Conservation (phyloP, 2,329 filamentous ascomycete genomes). For the Elsinoe ampelina region DNA sequence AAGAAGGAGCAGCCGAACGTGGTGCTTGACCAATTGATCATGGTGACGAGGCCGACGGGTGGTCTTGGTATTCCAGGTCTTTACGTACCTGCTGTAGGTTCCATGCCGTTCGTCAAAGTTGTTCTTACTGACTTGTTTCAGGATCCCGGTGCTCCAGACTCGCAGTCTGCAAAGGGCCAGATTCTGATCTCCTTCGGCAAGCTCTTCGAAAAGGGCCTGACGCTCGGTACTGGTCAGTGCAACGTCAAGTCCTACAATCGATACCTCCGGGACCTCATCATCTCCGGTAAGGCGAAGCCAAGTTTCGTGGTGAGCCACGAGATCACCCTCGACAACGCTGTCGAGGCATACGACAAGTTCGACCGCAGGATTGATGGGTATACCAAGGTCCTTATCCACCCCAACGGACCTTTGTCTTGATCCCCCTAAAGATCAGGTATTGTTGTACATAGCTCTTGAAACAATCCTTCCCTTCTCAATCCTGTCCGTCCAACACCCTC, state of each 20-base stretch:
- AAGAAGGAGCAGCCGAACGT: constrained; percentile 54
- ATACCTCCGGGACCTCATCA: constrained; percentile 56
- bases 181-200: constrained; percentile 58
- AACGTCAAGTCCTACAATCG: constrained; percentile 61
- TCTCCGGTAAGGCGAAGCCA: constrained; percentile 54
- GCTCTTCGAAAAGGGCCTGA: constrained; percentile 58
- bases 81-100: constrained; percentile 28
- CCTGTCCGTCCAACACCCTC: constrained; percentile 55
- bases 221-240: constrained; percentile 54
- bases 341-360: constrained; percentile 54
- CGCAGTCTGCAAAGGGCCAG: constrained; percentile 52
- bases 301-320: constrained; percentile 59
- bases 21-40: constrained; percentile 55
- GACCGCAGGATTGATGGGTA: constrained; percentile 57
- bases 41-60: constrained; percentile 51
- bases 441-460: constrained; percentile 10
- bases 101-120: constrained; percentile 21
- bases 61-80: constrained; percentile 53
- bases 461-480: constrained; percentile 17
- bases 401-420: constrained; percentile 42
- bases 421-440: background rate
- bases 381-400: constrained; percentile 59
- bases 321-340: constrained; percentile 50
- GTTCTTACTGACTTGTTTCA: constrained; percentile 18
- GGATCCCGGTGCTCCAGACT: constrained; percentile 55